Conservation (phyloP, 352 stramenopile genomes). For the Phytophthora pluvialis region DNA sequence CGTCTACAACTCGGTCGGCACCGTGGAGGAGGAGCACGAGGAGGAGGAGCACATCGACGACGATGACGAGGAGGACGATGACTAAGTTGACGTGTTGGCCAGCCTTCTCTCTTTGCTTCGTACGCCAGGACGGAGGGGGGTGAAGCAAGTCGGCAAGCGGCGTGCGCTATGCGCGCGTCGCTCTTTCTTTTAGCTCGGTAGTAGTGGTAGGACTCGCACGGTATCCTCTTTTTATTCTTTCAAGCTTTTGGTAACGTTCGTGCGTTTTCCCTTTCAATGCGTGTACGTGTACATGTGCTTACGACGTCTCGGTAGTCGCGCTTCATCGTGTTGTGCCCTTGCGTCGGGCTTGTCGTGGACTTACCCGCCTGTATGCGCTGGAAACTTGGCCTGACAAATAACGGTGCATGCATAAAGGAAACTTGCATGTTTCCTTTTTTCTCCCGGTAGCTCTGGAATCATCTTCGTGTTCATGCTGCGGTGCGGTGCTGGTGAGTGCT, state of each 20-base stretch:
- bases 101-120: conserved; percentile 2
- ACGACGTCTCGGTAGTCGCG: conserved; percentile 7
- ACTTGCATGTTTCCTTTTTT: too few species aligned
- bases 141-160: conserved; percentile 19
- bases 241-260: conserved; percentile 30
- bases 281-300: neutral
- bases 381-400: too few species aligned
- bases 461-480: neutral
- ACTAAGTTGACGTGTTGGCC: conserved; percentile 34
- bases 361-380: too few species aligned
- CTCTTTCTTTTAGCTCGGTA: conserved; percentile 43
- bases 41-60: conserved; percentile 77
- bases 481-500: neutral
- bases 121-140: neutral
- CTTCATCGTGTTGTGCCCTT: conserved; percentile 5
- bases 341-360: too few species aligned
- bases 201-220: conserved; percentile 31
- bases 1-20: conserved; percentile 84
- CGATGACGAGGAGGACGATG: conserved; percentile 55
- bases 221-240: conserved; percentile 46
- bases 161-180: neutral
- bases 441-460: neutral
- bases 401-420: too few species aligned
- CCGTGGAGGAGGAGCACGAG: conserved; percentile 41
- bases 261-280: conserved; percentile 9